These are phyloP conservation scores for Kwoniella heveanensis DNA, from an alignment of 768 basidiomycete species.

Conservation along the genomic window DNA sequence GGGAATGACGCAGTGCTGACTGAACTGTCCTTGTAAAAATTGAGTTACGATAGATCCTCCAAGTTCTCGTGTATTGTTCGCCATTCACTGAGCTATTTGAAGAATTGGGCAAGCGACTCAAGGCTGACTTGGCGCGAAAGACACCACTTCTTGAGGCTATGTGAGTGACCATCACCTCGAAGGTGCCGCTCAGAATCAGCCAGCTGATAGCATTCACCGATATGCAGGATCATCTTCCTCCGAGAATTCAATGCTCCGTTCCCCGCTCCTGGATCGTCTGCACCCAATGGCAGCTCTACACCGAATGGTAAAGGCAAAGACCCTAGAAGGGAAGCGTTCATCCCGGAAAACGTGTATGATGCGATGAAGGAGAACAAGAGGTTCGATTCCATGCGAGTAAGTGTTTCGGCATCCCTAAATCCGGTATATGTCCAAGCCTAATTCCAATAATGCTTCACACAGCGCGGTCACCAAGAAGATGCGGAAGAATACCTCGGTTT, in stretches of 20 bases:
- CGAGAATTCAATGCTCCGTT: conserved; percentile 65
- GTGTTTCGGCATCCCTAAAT: conserved; percentile 50
- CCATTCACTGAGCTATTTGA: conserved; percentile 79
- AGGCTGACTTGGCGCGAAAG: conserved; percentile 56
- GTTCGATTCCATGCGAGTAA: conserved; percentile 87
- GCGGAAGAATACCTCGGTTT: conserved; percentile 99
- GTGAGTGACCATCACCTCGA: no score
- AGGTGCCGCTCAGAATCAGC: no score
- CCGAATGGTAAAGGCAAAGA: conserved; percentile 23
- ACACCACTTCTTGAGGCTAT: conserved; percentile 59
- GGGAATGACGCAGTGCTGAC: not conserved
- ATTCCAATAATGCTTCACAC: not conserved
- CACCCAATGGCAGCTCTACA: conserved; percentile 22
- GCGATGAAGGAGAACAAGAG: conserved; percentile 90
- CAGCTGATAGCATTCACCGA: conserved; percentile 59
- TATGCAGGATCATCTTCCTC: conserved; percentile 63
- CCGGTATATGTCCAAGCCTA: no score
- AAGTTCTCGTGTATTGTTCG: conserved; percentile 83
- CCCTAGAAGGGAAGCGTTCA: conserved; percentile 63
- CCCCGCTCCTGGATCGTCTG: conserved; percentile 21
- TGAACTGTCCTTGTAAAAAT: no score
- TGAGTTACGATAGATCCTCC: conserved; percentile 64
- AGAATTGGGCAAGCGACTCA: conserved; percentile 66
- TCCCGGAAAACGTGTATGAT: conserved; percentile 83
- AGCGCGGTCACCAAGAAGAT: conserved; percentile 94